Conservation (phyloP, 139 green algal species). For the Chlorella sp. region DNA sequence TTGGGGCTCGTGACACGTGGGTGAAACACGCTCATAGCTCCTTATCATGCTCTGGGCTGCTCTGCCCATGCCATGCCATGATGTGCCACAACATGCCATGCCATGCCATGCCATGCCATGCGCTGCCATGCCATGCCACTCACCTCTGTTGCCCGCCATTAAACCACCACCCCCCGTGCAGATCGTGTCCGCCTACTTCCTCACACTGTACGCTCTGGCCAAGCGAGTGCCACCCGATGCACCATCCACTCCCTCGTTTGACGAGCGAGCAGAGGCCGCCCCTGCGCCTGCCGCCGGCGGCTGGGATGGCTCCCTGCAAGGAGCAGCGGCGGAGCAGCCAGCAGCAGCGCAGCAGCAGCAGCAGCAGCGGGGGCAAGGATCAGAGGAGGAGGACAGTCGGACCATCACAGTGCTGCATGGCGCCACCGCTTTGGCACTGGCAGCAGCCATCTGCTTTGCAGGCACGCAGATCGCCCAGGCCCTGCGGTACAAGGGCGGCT, state of each 20-base stretch:
- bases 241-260: neutral
- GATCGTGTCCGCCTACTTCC: slow-evolving; percentile 89
- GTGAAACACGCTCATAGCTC: no score
- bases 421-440: slow-evolving; percentile 46
- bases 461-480: slow-evolving; percentile 22
- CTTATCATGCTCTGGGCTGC: no score
- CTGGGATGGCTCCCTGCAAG: neutral
- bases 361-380: neutral
- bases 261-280: neutral
- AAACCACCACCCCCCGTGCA: no score
- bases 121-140: no score
- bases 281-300: neutral
- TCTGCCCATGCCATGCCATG: no score
- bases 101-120: no score
- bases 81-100: no score
- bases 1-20: no score
- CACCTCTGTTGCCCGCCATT: no score
- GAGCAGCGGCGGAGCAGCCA: neutral
- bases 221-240: slow-evolving; percentile 61
- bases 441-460: slow-evolving; percentile 42
- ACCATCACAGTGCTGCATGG: slow-evolving; percentile 36
- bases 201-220: slow-evolving; percentile 78
- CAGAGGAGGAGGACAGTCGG: neutral
- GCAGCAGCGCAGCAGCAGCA: neutral
- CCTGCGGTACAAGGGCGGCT: slow-evolving; percentile 47